These are phyloP conservation scores for Penicillium sp. DNA, from an alignment of 2,329 filamentous ascomycete species.

Conservation along the genomic window DNA sequence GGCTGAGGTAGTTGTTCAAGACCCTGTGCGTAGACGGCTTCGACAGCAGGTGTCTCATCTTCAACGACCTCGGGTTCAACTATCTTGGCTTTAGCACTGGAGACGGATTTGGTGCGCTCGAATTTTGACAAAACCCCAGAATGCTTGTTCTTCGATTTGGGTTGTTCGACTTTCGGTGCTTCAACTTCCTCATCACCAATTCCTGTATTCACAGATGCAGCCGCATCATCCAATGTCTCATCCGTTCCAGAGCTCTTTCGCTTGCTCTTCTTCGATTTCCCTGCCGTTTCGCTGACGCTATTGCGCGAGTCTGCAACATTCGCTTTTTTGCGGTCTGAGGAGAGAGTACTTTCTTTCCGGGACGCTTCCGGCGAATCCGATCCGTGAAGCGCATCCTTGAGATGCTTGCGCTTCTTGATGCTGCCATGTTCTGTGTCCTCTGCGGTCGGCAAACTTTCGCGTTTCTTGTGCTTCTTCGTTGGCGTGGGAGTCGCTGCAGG, in stretches of 20 bases:
- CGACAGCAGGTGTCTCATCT: conserved; percentile 15
- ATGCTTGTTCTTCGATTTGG: conserved; percentile 27
- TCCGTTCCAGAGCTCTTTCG: conserved; percentile 24
- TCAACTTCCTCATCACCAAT: conserved; percentile 5
- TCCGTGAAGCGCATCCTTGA: conserved; percentile 18
- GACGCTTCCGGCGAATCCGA: conserved; percentile 27
- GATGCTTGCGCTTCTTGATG: conserved; percentile 22
- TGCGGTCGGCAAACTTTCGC: conserved; percentile 14
- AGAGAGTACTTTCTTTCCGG: conserved; percentile 24
- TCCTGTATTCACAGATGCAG: conserved; percentile 23
- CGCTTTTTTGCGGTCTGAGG: conserved; percentile 22
- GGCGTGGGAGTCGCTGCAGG: conserved; percentile 24
- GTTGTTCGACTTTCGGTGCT: conserved; percentile 19
- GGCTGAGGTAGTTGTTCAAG: conserved; percentile 74
- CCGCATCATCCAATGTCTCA: conserved; percentile 9
- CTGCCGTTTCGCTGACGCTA: conserved; percentile 16
- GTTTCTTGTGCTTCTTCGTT: conserved; percentile 34
- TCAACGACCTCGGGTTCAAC: conserved; percentile 7
- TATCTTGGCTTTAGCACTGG: conserved; percentile 14
- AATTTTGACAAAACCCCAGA: conserved; percentile 34
- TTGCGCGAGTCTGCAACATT: conserved; percentile 20
- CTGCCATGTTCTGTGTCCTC: conserved; percentile 26
- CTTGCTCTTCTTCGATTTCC: conserved; percentile 33
- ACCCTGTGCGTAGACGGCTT: conserved; percentile 42
- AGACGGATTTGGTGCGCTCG: conserved; percentile 27